Evolutionary conservation across 306 rosid genomes (phyloP), one percentile per base, ranked within the genome.

Genomic region (Gastrolobium bilobum): DNA sequence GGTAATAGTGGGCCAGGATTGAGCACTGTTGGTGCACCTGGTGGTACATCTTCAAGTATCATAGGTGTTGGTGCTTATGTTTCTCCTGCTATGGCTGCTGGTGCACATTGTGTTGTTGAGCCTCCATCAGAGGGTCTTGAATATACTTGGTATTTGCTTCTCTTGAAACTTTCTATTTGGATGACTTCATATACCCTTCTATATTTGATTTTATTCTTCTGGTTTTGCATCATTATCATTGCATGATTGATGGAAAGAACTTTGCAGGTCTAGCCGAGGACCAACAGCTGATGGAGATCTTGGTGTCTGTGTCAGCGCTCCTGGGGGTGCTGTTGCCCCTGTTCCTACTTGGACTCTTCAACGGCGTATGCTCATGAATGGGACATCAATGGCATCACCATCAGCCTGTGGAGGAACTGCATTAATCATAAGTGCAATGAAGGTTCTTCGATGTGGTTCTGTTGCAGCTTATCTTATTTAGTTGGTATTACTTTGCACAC

Each of bases 281-380:
- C 99, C 99, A 75, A 88, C 99, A 2, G 90, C 97, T 44, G 99
- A 95, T 83, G 99, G 99, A 84, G 97, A 93, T 81, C 89, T 95
- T 78, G 99, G 98, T 77, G 97, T 95, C 78, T 82, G 87, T 84
- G 66, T 95, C 74, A 95, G 99, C 65, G 99, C 99, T 79, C 99
- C 99, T 48, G 99, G 99, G 43, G 98, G 97, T 34, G 99, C 99
- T 84, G 94, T 95, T 82, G 98, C 99, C 83, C 97, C 98, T 47
- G 99, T 95, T 82, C 99, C 99, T 57, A 95, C 93, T 0, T 95
- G 99, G 99, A 95, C 99, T 82, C 98, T 95, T 72, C 99, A 95
- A 79, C 84, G 90, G 47, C 97, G 99, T 34, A 95, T 85, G 99
- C 98, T 95, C 62, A 93, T 93, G 99, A 95, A 93, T 80, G 99